phyloP scores from a whole-genome alignment of 345 rosid species.

The Cardamine chenopodiifolia region DNA sequence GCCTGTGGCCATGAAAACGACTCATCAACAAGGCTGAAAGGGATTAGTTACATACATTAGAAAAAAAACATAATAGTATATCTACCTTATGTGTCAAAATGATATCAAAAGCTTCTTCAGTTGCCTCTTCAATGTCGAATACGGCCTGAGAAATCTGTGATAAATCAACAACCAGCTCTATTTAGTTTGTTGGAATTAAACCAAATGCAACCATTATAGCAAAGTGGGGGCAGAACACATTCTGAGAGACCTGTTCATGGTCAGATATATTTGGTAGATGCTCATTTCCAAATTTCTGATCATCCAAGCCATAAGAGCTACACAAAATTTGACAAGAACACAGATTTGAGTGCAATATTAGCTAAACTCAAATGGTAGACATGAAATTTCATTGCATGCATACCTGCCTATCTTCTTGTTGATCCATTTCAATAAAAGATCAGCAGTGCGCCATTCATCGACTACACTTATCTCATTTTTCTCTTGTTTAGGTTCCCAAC shows the following conservation, averaged over 20 bases:
- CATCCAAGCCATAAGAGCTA: constrained; percentile 87
- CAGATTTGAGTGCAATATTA: neutral
- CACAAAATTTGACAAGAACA: constrained; percentile 17
- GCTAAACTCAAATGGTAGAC: too few species aligned
- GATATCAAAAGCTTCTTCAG: constrained; percentile 75
- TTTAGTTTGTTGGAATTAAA: constrained; percentile 10
- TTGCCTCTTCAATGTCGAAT: constrained; percentile 93
- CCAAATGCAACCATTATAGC: constrained; percentile 2
- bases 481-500: constrained; percentile 67
- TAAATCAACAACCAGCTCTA: constrained; percentile 16
- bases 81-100: constrained; percentile 73
- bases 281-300: constrained; percentile 77
- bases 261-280: constrained; percentile 71
- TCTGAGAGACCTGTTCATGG: constrained; percentile 67
- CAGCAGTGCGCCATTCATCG: constrained; percentile 83
- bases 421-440: constrained; percentile 81
- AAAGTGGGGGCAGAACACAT: constrained; percentile 9
- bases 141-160: constrained; percentile 83
- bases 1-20: constrained; percentile 52
- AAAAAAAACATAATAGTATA: neutral
- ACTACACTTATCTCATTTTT: constrained; percentile 58
- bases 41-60: constrained; percentile 2
- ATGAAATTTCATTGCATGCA: constrained; percentile 14
- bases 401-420: constrained; percentile 90
- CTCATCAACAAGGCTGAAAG: constrained; percentile 19